phyloP scores from a whole-genome alignment of 2,329 filamentous ascomycete genomes.

The Alternaria panax region DNA sequence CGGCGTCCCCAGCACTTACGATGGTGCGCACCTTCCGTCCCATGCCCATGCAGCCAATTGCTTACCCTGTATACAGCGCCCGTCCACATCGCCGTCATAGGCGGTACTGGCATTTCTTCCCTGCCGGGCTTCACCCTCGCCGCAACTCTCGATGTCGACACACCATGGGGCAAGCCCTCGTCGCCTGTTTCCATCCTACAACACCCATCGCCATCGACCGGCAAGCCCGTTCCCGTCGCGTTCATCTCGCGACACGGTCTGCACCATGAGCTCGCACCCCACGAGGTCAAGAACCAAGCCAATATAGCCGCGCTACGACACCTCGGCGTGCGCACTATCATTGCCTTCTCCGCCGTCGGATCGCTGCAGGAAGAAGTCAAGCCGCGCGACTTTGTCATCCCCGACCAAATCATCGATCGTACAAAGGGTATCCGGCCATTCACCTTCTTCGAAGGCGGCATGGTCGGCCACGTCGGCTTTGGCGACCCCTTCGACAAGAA shows the following conservation, averaged over 20 bases:
- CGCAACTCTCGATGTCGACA: conserved; percentile 76
- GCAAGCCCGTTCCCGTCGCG: conserved; percentile 71
- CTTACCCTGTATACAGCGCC: conserved; percentile 48
- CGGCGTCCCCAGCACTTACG: conserved; percentile 43
- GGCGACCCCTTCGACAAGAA: conserved; percentile 90
- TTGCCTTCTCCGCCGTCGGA: conserved; percentile 95
- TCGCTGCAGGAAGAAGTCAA: conserved; percentile 91
- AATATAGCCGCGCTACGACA: conserved; percentile 97
- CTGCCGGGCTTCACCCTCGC: conserved; percentile 87
- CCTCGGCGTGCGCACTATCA: conserved; percentile 87
- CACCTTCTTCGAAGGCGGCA: conserved; percentile 92
- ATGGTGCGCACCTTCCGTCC: conserved; percentile 28
- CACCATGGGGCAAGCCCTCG: conserved; percentile 87
- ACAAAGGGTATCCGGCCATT: conserved; percentile 94
- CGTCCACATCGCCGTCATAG: conserved; percentile 60
- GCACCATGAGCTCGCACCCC: conserved; percentile 88
- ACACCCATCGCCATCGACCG: conserved; percentile 76
- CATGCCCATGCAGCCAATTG: not conserved
- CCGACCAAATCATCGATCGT: conserved; percentile 95
- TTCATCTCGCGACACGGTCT: conserved; percentile 93
- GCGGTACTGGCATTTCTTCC: conserved; percentile 86
- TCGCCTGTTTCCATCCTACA: conserved; percentile 85
- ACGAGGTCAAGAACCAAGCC: conserved; percentile 92
- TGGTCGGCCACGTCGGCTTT: conserved; percentile 94
- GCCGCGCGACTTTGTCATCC: conserved; percentile 95